These are phyloP conservation scores for Debaryomyces maramus DNA, from an alignment of 805 yeast species.

Conservation along the genomic window DNA sequence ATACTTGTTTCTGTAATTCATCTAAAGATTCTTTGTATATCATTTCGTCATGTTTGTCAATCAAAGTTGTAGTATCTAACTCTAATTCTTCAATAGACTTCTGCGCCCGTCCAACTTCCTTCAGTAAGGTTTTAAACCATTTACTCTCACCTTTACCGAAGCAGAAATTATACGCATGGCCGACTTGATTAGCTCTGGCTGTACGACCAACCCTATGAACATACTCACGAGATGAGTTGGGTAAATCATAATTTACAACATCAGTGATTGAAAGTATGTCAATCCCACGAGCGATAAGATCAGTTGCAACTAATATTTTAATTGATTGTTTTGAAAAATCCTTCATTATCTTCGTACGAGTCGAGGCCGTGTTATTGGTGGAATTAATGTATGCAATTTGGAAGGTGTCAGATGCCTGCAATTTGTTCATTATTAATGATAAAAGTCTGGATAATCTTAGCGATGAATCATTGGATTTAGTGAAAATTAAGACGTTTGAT, in stretches of 20 bases:
- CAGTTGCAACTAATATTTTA: constrained; percentile 72
- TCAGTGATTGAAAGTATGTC: constrained; percentile 69
- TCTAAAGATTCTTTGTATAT: constrained; percentile 27
- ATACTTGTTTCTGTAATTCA: constrained; percentile 22
- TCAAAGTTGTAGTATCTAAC: constrained; percentile 19
- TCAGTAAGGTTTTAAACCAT: constrained; percentile 54
- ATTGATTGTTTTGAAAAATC: constrained; percentile 57
- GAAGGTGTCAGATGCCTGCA: constrained; percentile 13
- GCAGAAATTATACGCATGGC: constrained; percentile 73
- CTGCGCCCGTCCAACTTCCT: constrained; percentile 47
- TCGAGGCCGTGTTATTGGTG: constrained; percentile 49
- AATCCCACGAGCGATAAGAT: constrained; percentile 93
- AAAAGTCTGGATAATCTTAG: constrained; percentile 72
- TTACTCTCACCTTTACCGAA: constrained; percentile 76
- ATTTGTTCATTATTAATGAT: constrained; percentile 35
- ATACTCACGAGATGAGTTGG: constrained; percentile 84
- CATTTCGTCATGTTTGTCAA: constrained; percentile 23
- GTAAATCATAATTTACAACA: constrained; percentile 89
- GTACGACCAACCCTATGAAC: constrained; percentile 97
- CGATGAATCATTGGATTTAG: constrained; percentile 82
- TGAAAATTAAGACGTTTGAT: constrained; percentile 56
- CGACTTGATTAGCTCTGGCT: constrained; percentile 84
- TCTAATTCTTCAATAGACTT: constrained; percentile 20
- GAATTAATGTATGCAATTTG: constrained; percentile 54
- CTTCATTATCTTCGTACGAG: constrained; percentile 56